phyloP scores from a whole-genome alignment of 2,329 filamentous ascomycete species.

The Gaeumannomyces sp. region DNA sequence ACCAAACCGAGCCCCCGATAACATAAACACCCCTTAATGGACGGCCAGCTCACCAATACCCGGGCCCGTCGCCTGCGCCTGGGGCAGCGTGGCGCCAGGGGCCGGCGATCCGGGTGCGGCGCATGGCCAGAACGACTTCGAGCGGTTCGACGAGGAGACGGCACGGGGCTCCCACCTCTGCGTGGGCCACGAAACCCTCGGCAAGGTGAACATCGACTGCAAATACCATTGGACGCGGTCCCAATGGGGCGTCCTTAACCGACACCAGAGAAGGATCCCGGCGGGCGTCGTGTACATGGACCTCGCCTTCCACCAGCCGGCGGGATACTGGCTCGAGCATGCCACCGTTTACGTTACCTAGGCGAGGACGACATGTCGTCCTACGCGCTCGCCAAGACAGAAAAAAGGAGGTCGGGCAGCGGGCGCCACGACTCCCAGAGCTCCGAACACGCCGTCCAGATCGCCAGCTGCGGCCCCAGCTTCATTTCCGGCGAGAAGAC shows the following conservation, averaged over 20 bases:
- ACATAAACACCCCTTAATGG: neutral
- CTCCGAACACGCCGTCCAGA: conserved; percentile 10
- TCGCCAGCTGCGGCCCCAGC: conserved; percentile 10
- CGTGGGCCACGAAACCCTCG: conserved; percentile 14
- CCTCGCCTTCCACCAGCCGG: conserved; percentile 16
- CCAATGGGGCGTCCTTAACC: conserved; percentile 16
- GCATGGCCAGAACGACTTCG: conserved; percentile 17
- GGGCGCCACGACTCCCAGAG: conserved; percentile 1
- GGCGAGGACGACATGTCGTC: conserved; percentile 10
- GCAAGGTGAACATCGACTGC: conserved; percentile 18
- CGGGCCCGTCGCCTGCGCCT: conserved; percentile 5
- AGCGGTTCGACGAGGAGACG: conserved; percentile 15
- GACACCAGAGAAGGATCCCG: conserved; percentile 7
- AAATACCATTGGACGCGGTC: conserved; percentile 16
- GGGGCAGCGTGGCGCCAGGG: neutral
- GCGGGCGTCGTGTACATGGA: conserved; percentile 19
- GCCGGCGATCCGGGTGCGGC: conserved; percentile 15
- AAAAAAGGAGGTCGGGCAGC: neutral
- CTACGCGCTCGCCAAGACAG: conserved; percentile 4
- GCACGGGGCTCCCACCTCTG: conserved; percentile 14
- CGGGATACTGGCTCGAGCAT: conserved; percentile 13
- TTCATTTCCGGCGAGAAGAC: conserved; percentile 9
- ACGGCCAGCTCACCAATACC: neutral
- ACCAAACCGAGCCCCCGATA: neutral
- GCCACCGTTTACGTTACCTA: conserved; percentile 17